Evolutionary conservation across 2,329 filamentous ascomycete genomes (phyloP), one percentile per base, ranked within the genome.

Genomic region (Aspergillus ochraceus): DNA sequence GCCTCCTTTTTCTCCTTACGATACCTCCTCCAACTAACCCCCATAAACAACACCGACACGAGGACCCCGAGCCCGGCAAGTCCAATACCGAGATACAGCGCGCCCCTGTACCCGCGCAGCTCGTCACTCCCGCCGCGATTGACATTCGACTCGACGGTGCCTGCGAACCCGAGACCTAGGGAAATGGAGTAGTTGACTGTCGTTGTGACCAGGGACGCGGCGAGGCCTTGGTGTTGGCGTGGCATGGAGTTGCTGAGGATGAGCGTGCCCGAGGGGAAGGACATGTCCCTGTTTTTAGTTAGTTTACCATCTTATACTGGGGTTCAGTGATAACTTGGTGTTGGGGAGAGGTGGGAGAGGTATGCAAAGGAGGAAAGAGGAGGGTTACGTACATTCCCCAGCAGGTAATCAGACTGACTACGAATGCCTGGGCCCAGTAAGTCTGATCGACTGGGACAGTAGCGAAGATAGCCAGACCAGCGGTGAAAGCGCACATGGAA

Each of bases 101-200:
- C 77, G 2, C 73, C 72, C 4, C 77, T 71, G 55, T 77, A 81
- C 1, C 77, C 77, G 20, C 62, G 55, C 49, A 80, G 56, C 1
- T 65, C 52, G 54, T 78, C 70, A 10, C 19, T 55, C 0, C 77
- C 79, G 9, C 71, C 74, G 22, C 73, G 54, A 52, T 78, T 77
- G 47, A 82, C 72, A 51, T 83, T 70, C 1, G 74, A 71, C 68
- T 90, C 86, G 2, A 89, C 83, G 0, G 86, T 89, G 0, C 87
- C 87, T 0, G 88, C 88, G 51, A 91, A 81, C 0, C 88, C 88
- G 0, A 91, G 79, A 0, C 86, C 87, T 2, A 90, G 73, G 0
- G 86, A 86, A 46, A 90, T 89, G 55, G 83, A 83, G 70, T 90
- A 91, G 73, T 91, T 90, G 60, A 90, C 84, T 9, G 86, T 80